These are phyloP conservation scores for Mortierella sp. DNA, from an alignment of 371 early-diverging fungal species.

Conservation along the genomic window DNA sequence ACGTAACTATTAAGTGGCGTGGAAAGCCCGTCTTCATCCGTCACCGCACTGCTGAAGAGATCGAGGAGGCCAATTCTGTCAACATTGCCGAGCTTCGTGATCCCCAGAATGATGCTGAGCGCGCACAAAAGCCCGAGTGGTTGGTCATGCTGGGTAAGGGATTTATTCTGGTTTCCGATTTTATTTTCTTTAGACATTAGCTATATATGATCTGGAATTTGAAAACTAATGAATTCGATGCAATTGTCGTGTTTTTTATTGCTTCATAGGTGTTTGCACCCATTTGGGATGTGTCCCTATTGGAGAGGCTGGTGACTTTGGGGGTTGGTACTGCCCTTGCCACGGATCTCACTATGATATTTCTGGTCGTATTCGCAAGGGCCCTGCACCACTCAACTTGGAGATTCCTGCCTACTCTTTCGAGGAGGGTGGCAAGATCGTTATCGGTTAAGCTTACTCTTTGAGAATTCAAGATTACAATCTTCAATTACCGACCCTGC, in stretches of 20 bases:
- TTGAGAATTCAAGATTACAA: background rate
- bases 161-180: background rate
- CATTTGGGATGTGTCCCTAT: constrained; percentile 99
- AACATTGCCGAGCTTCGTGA: constrained; percentile 87
- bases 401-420: constrained; percentile 92
- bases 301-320: constrained; percentile 97
- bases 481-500: background rate
- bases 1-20: constrained; percentile 97
- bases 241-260: background rate
- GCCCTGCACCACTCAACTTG: constrained; percentile 98
- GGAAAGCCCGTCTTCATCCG: constrained; percentile 99
- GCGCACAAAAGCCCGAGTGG: constrained; percentile 96
- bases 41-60: constrained; percentile 96
- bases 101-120: constrained; percentile 93
- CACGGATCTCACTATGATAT: constrained; percentile 87
- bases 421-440: constrained; percentile 66
- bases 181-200: background rate
- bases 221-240: no score
- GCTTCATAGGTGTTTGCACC: constrained; percentile 90
- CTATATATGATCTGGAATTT: no score
- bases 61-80: constrained; percentile 92
- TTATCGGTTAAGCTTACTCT: constrained; percentile 67
- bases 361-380: constrained; percentile 96
- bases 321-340: constrained; percentile 99
- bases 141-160: constrained; percentile 85